These are phyloP conservation scores for barrel medic (Medicago truncatula) DNA, from an alignment of 306 rosid genomes.

Conservation along the genomic window DNA sequence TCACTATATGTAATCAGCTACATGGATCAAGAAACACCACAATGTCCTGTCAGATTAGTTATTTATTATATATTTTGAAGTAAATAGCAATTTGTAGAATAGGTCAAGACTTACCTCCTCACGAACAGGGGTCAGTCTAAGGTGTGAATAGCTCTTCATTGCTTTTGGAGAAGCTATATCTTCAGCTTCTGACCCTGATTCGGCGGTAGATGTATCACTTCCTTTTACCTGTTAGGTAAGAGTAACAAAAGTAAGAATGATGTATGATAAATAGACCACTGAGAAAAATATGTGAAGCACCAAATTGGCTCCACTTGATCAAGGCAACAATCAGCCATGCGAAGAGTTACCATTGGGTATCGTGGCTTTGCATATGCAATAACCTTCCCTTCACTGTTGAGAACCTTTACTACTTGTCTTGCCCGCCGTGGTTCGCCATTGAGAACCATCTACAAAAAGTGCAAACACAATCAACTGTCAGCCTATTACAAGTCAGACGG, in stretches of 20 bases:
- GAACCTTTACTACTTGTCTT: slow-evolving; percentile 89
- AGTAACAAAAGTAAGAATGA: slow-evolving; percentile 27
- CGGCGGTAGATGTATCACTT: slow-evolving; percentile 97
- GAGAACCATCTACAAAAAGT: slow-evolving; percentile 74
- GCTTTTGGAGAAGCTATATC: slow-evolving; percentile 95
- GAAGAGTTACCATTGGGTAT: slow-evolving; percentile 71
- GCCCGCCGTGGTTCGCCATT: slow-evolving; percentile 80
- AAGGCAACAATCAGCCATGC: neutral
- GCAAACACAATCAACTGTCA: slow-evolving; percentile 33
- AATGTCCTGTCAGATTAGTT: neutral
- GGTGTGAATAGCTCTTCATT: slow-evolving; percentile 76
- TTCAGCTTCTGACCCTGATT: slow-evolving; percentile 98
- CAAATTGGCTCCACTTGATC: slow-evolving; percentile 22
- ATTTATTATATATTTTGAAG: slow-evolving; percentile 2
- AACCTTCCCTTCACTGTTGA: slow-evolving; percentile 87
- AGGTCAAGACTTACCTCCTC: slow-evolving; percentile 80
- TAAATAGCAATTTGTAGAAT: slow-evolving; percentile 24
- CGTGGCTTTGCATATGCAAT: slow-evolving; percentile 90
- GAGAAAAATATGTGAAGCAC: slow-evolving; percentile 13
- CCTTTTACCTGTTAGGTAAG: slow-evolving; percentile 74
- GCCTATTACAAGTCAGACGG: slow-evolving; percentile 30
- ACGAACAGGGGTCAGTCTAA: slow-evolving; percentile 96
- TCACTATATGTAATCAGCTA: neutral
- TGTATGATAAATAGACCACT: neutral
- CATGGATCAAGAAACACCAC: neutral